These are phyloP conservation scores for Colletotrichum sp. DNA, from an alignment of 2,329 filamentous ascomycete species.

Conservation along the genomic window DNA sequence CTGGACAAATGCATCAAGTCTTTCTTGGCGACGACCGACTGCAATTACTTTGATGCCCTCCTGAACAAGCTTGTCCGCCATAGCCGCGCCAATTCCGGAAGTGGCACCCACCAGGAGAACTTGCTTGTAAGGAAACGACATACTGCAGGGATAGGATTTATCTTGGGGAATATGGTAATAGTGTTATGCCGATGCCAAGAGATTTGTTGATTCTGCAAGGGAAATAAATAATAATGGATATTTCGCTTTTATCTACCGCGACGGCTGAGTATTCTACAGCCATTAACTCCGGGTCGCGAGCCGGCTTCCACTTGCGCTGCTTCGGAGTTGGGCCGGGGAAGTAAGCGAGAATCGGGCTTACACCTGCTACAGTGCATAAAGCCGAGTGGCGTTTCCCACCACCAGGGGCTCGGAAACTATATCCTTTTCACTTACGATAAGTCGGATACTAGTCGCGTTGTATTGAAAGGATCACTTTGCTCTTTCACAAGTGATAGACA, in stretches of 20 bases:
- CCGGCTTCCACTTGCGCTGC: neutral
- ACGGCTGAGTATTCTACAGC: neutral
- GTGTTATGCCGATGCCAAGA: neutral
- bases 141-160: constrained; percentile 25
- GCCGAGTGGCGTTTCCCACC: neutral
- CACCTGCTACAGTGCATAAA: neutral
- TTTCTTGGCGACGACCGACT: constrained; percentile 53
- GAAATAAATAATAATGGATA: neutral
- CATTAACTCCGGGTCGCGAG: neutral
- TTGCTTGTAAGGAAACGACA: constrained; percentile 60
- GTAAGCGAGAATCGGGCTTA: neutral
- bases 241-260: neutral
- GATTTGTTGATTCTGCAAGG: neutral
- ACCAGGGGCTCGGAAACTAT: neutral
- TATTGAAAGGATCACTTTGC: neutral
- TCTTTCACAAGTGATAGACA: neutral
- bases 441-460: neutral
- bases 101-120: constrained; percentile 52
- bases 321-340: neutral
- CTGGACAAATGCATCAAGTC: constrained; percentile 51
- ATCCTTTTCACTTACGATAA: neutral
- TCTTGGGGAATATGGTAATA: neutral
- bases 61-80: constrained; percentile 42
- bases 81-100: constrained; percentile 30
- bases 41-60: constrained; percentile 50